Evolutionary conservation across 2,329 filamentous ascomycete species (phyloP).

Genomic region (Curvularia sp.): DNA sequence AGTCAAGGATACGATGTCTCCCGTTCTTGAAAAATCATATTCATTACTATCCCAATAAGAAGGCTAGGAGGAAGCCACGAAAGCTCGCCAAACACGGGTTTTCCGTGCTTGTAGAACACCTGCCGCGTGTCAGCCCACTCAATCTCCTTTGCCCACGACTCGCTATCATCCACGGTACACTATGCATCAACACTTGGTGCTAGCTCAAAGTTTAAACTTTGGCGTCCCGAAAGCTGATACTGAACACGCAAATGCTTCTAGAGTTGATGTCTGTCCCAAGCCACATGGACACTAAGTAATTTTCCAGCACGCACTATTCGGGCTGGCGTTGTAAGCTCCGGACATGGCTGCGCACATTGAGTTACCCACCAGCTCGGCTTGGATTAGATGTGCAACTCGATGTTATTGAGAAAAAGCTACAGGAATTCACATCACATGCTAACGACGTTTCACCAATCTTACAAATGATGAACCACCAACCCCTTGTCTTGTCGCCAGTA

Average conservation of each 20-base stretch:
- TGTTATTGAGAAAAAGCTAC: neutral
- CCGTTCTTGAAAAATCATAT: neutral
- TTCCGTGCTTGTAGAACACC: neutral
- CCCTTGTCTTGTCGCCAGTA: neutral
- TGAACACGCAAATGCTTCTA: neutral
- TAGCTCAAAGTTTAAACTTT: conserved; percentile 5
- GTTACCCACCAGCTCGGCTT: neutral
- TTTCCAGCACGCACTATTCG: neutral
- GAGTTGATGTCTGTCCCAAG: neutral
- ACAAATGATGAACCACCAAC: neutral
- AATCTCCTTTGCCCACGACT: neutral
- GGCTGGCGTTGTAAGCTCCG: neutral
- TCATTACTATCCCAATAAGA: neutral
- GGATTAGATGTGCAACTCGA: too few species aligned
- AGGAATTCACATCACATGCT: neutral
- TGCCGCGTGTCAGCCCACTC: neutral
- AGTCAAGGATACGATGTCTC: conserved; percentile 2
- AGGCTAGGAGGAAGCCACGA: neutral
- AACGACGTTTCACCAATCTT: neutral
- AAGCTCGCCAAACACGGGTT: neutral
- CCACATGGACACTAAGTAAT: neutral
- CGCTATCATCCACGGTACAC: neutral
- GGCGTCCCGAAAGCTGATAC: neutral
- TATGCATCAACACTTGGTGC: neutral
- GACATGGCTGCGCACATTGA: neutral